A percentile compares a stretch with the other conserved stretches of the same genome.
These are phyloP conservation scores for Cryptosporidium canis DNA, from an alignment of 169 alveolate species.

Conservation along the genomic window DNA sequence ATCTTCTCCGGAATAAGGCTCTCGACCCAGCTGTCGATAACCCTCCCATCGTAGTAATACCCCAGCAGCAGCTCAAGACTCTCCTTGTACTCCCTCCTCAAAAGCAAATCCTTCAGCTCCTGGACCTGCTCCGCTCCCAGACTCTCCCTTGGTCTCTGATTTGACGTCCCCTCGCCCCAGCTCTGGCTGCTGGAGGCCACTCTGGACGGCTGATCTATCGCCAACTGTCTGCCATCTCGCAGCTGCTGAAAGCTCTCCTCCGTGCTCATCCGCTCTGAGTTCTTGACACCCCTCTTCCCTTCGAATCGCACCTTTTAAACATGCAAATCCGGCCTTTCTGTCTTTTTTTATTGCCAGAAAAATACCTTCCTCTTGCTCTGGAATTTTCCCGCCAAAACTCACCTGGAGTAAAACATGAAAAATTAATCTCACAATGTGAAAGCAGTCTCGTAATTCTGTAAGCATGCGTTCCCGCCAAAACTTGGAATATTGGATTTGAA, in stretches of 20 bases:
- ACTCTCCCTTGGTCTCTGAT: neutral
- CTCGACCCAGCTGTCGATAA: neutral
- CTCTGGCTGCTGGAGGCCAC: neutral
- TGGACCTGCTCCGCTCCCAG: neutral
- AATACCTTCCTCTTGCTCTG: neutral
- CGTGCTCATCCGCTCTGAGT: neutral
- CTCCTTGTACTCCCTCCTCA: neutral
- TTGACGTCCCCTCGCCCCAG: neutral
- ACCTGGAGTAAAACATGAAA: neutral
- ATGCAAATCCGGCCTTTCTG: neutral
- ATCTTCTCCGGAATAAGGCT: constrained; percentile 1
- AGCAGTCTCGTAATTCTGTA: constrained; percentile 14
- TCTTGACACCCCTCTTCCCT: neutral
- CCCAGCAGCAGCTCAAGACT: neutral
- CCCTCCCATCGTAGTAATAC: constrained; percentile 19
- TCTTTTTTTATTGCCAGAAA: neutral
- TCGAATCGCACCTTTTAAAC: neutral
- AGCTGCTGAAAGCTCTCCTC: neutral
- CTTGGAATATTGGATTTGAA: neutral
- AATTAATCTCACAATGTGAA: neutral
- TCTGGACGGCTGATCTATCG: neutral
- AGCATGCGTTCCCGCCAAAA: constrained; percentile 11
- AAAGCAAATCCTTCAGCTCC: neutral
- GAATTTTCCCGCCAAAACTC: neutral
- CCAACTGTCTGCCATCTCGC: neutral